Base-by-base conservation (phyloP, 257 asterid species). In the Sherardia arvensis region DNA sequence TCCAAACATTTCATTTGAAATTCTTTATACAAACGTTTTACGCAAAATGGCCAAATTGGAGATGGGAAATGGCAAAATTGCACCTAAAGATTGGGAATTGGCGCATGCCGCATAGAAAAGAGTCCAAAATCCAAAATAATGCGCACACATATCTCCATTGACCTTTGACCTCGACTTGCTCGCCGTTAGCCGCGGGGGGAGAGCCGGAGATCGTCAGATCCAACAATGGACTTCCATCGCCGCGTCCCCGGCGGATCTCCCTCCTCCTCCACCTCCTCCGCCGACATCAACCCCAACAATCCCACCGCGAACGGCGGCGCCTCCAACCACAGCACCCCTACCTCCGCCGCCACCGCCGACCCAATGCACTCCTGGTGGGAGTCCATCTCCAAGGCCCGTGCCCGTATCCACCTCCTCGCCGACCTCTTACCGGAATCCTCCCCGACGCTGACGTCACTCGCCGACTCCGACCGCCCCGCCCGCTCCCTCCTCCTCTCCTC, bases 331-430 rank as follows among this genome's bases (percentile, higher is more conserved):
- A 65, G 49, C 65, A 66, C 27, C 27, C 58, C 71, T 62, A 66
- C 27, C 27, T 56, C 71, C 64, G 57, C 54, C 43, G 38, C 77
- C 21, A 72, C 66, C 75, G 65, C 48, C 69, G 97, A 92, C 62
- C 93, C 91, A 28, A 82, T 83, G 88, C 96, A 84, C 68, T 81
- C 96, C 1, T 92, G 96, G 99, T 92, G 96, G 97, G 99, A 92
- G 54, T 85, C 96, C 79, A 85, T 92, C 71, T 87, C 97, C 77
- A 85, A 79, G 70, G 99, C 99, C 59, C 97, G 99, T n/a, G 53
- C 96, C 20, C 95, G 91, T 56, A 87, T 92, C 79, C 96, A 84
- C 65, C 92, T 81, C 69, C 95, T 92, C 68, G 79, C 93, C 20
- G 62, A 86, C 57, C 76, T 91, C 30, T 76, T 91, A 38, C 90